Base-by-base conservation (phyloP, 768 basidiomycete genomes). In the Leccinum ochraceum region DNA sequence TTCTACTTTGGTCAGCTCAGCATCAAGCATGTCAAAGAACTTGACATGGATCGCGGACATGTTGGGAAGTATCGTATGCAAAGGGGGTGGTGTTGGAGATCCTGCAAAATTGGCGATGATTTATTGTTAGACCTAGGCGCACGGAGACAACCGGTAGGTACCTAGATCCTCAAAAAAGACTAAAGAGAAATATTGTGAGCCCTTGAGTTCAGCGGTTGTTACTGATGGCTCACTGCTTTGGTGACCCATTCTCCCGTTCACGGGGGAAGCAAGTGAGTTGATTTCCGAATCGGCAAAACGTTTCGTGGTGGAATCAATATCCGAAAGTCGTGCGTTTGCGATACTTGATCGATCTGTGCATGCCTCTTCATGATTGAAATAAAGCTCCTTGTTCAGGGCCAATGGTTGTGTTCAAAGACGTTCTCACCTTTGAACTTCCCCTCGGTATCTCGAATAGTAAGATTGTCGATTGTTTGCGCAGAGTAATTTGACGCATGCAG, bases 1-100 rank as follows among this genome's bases (percentile, higher is more conserved):
- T 60, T 92, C 91, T 13, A 98, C 85, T 72, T 96, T 97, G 22
- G 88, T 85, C 3, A 98, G 78, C 70, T 99, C 88, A 1, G 70
- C 70, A 65, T 97, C 91, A 7, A 98, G 79, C 24, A 85, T 78
- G 3, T 84, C 80, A 61, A 98, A 92, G 77, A 97, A 98, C 6
- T 78, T 78, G 32, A 75, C 69, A 68, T 95, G 89, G 24, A 81
- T 75, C 0, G 84, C 79, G 13, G 86, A 80, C 20, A 95, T 77
- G 10, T 80, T 72, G 5, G 81, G 78, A 17, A 90, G 70, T 26
- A 91, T 73, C 22, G 81, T 76, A 24, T 73, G 75, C 16, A 86
- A 63, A 3, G 83, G 74, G 2, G 80, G 70, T 3, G 57, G 54
- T 30, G 72, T 65, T 3, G 24, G 51, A n/a, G 53, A 16, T 55